Conservation (phyloP, 2,329 filamentous ascomycete species). For the Aspergillus candidus region DNA sequence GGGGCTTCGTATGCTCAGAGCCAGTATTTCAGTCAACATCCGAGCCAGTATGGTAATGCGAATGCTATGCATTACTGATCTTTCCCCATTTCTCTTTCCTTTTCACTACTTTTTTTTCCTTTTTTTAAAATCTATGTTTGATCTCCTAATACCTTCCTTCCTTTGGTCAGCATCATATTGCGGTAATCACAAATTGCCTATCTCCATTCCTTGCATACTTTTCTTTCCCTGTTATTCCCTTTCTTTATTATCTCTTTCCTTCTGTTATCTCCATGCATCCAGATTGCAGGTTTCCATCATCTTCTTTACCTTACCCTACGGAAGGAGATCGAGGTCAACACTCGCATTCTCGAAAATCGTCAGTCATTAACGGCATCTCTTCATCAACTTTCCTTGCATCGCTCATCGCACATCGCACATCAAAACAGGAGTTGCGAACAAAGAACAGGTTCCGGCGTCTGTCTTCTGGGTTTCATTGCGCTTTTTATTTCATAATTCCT, state of each 20-base stretch:
- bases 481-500: too few species aligned
- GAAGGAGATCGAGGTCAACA: too few species aligned
- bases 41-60: constrained; percentile 19
- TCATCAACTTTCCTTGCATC: too few species aligned
- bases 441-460: too few species aligned
- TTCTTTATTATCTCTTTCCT: neutral
- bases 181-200: constrained; percentile 1
- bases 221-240: neutral
- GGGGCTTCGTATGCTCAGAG: constrained; percentile 23
- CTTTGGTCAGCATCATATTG: constrained; percentile 4
- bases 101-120: constrained; percentile 1
- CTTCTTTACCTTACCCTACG: too few species aligned
- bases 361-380: too few species aligned
- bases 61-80: constrained; percentile 18
- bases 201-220: constrained; percentile 3
- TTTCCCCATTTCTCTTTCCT: neutral
- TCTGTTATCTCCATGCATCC: neutral
- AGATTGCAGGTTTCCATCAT: too few species aligned
- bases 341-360: too few species aligned
- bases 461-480: too few species aligned
- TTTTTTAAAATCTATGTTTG: constrained; percentile 6
- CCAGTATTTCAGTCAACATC: constrained; percentile 23
- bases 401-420: too few species aligned
- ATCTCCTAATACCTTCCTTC: neutral
- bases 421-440: too few species aligned